Percentiles rank a stretch among this genome's conserved stretches.
Conservation (phyloP, 805 yeast species). For the Nakazawaea laoshanensis region DNA sequence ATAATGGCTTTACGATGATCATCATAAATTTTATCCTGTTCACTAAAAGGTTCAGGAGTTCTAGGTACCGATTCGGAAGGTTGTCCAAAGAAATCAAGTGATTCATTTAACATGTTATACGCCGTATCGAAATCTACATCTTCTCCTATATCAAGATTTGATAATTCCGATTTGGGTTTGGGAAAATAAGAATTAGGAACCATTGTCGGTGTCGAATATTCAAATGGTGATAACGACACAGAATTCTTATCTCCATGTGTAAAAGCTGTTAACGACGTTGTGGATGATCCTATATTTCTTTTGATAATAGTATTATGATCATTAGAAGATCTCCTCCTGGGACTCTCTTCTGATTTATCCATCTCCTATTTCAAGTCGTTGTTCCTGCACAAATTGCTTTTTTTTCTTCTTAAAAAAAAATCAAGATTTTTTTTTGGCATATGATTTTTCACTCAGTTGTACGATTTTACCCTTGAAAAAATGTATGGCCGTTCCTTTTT, state of each 20-base stretch:
- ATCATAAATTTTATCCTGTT: constrained; percentile 1
- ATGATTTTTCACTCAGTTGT: too few species aligned
- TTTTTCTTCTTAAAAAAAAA: too few species aligned
- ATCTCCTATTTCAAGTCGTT: too few species aligned
- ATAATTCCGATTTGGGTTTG: neutral
- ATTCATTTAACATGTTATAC: constrained; percentile 22
- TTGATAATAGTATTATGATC: too few species aligned
- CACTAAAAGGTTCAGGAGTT: too few species aligned
- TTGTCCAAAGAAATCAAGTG: constrained; percentile 3
- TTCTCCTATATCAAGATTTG: constrained; percentile 1
- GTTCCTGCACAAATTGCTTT: too few species aligned
- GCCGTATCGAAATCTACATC: constrained; percentile 28
- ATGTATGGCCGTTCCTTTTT: constrained; percentile 73
- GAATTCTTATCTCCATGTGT: constrained; percentile 1
- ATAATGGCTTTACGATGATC: constrained; percentile 10
- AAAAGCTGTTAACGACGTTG: constrained; percentile 6
- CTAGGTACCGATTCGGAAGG: neutral
- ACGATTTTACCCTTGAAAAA: constrained; percentile 56
- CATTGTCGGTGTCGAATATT: constrained; percentile 4
- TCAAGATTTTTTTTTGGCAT: too few species aligned
- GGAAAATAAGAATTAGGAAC: too few species aligned
- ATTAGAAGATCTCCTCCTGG: too few species aligned
- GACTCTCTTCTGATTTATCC: too few species aligned
- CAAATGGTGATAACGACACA: constrained; percentile 9
- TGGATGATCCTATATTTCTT: constrained; percentile 10